phyloP scores from a whole-genome alignment of 257 asterid genomes.

The Solanum pimpinellifolium region DNA sequence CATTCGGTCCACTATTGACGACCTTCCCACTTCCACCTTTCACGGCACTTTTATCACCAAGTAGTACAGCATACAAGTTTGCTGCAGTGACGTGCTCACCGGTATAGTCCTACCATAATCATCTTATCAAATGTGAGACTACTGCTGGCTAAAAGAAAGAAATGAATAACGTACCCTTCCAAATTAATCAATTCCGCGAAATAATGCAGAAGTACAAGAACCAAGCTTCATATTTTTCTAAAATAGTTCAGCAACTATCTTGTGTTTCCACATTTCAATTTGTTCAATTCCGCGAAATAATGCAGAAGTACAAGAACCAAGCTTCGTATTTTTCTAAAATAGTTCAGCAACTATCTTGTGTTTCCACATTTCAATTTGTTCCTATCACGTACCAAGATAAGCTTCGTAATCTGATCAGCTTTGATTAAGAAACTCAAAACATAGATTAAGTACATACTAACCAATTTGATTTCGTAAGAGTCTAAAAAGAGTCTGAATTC shows the following conservation, averaged over 20 bases:
- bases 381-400: neutral
- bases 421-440: neutral
- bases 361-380: neutral
- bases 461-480: neutral
- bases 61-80: constrained; percentile 67
- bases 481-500: neutral
- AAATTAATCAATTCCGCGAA: neutral
- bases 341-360: neutral
- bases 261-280: neutral
- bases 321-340: neutral
- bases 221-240: neutral
- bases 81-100: constrained; percentile 50
- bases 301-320: neutral
- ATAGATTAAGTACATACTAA: neutral
- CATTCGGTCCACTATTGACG: constrained; percentile 49
- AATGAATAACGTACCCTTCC: too few species aligned
- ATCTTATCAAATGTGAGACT: neutral
- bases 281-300: neutral
- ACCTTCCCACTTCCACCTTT: constrained; percentile 85
- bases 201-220: neutral
- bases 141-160: neutral
- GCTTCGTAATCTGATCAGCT: neutral
- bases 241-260: neutral
- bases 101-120: constrained; percentile 53
- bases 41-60: constrained; percentile 50